Evolutionary conservation across 2,329 filamentous ascomycete genomes (phyloP).

Genomic region (Hypoxylon sp.): DNA sequence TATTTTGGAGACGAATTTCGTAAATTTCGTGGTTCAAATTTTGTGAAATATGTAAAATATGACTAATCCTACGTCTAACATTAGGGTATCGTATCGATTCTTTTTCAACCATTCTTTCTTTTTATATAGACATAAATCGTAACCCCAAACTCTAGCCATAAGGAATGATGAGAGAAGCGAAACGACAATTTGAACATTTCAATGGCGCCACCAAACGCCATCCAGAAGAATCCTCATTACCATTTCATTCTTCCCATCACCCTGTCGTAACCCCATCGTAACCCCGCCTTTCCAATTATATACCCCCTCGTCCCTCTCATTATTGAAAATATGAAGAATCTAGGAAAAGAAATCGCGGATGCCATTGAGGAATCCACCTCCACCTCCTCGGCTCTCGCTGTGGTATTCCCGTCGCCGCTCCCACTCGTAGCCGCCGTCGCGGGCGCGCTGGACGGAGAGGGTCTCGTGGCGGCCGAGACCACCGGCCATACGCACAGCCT

Average conservation of each 20-base stretch:
- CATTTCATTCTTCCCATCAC: slow-evolving; percentile 11
- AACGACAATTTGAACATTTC: slow-evolving; percentile 12
- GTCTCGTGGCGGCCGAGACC: slow-evolving; percentile 50
- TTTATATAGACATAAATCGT: slow-evolving; percentile 39
- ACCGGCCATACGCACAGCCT: slow-evolving; percentile 69
- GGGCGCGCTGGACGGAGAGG: slow-evolving; percentile 55
- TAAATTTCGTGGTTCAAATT: slow-evolving; percentile 3
- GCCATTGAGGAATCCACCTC: slow-evolving; percentile 55
- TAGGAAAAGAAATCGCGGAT: slow-evolving; percentile 63
- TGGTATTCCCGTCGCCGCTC: slow-evolving; percentile 58
- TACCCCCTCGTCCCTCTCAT: slow-evolving; percentile 3
- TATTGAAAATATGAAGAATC: slow-evolving; percentile 14
- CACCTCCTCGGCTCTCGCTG: slow-evolving; percentile 49
- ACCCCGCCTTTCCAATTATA: slow-evolving; percentile 13
- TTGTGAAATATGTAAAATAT: slow-evolving; percentile 10
- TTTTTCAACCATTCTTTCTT: slow-evolving; percentile 24
- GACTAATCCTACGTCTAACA: slow-evolving; percentile 34
- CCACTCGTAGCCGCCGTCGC: slow-evolving; percentile 56
- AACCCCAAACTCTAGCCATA: slow-evolving; percentile 27
- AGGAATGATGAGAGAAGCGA: slow-evolving; percentile 30
- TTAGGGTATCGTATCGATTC: slow-evolving; percentile 37
- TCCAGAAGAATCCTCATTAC: slow-evolving; percentile 14
- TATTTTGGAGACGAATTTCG: slow-evolving; percentile 6
- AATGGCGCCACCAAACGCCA: slow-evolving; percentile 23
- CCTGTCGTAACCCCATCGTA: slow-evolving; percentile 16